Percentiles rank a stretch among this genome's conserved stretches.
Conservation (phyloP, 345 rosid species). For the Gossypioides kirkii region DNA sequence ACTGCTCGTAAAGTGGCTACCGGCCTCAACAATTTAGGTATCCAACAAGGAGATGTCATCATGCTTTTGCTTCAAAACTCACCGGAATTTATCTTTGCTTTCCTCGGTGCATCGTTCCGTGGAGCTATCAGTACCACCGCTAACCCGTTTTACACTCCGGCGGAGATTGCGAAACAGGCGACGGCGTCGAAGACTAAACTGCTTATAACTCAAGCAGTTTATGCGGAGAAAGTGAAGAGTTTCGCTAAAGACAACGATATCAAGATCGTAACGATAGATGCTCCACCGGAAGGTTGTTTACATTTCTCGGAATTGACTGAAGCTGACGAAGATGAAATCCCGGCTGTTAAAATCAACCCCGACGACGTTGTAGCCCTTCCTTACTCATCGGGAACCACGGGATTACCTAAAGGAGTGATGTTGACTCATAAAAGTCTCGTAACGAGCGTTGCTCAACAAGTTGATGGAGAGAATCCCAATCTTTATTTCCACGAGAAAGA, state of each 20-base stretch:
- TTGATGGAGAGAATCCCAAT: conserved; percentile 69
- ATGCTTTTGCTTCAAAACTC: conserved; percentile 64
- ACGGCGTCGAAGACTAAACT: conserved; percentile 36
- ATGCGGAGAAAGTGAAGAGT: conserved; percentile 36
- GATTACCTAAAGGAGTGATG: conserved; percentile 77
- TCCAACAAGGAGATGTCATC: conserved; percentile 56
- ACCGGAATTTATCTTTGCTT: conserved; percentile 51
- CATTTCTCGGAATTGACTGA: conserved; percentile 41
- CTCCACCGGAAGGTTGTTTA: conserved; percentile 34
- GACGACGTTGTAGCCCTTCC: conserved; percentile 68
- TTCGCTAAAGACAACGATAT: conserved; percentile 30
- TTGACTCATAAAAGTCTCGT: conserved; percentile 57
- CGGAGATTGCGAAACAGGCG: conserved; percentile 54
- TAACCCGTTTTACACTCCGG: conserved; percentile 55
- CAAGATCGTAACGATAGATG: conserved; percentile 37
- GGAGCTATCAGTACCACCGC: conserved; percentile 59
- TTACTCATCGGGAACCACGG: conserved; percentile 74
- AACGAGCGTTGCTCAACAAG: conserved; percentile 66
- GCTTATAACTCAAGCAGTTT: conserved; percentile 41
- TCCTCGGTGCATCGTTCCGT: conserved; percentile 47
- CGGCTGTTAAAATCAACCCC: conserved; percentile 34
- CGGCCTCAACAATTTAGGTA: conserved; percentile 43
- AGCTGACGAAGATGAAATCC: conserved; percentile 33
- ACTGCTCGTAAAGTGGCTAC: conserved; percentile 44
- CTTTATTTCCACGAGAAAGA: conserved; percentile 47